Percentiles rank a stretch among this genome's conserved stretches.
Conservation (phyloP, 2,329 filamentous ascomycete species). For the Macroventuria anomochaeta region DNA sequence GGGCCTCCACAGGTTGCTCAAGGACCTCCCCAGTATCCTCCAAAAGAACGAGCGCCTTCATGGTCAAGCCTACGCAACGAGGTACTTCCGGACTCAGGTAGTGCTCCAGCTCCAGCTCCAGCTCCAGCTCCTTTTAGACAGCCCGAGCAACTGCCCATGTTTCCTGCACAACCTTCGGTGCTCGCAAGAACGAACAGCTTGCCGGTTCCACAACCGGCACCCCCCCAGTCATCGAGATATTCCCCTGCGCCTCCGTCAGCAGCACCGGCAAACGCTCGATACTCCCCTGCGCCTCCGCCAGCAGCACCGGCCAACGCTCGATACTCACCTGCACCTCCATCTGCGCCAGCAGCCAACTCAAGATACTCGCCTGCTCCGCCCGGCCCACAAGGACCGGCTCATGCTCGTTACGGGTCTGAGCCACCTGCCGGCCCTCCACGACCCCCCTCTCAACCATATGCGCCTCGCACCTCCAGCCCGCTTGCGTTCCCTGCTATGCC, state of each 20-base stretch:
- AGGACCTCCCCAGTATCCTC: slow-evolving; percentile 32
- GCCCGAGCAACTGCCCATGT: slow-evolving; percentile 51
- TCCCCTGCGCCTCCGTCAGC: slow-evolving; percentile 44
- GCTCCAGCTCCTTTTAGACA: slow-evolving; percentile 45
- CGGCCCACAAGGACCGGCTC: slow-evolving; percentile 40
- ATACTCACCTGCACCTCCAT: slow-evolving; percentile 51
- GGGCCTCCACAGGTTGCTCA: slow-evolving; percentile 33
- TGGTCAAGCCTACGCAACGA: slow-evolving; percentile 48
- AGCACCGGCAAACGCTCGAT: slow-evolving; percentile 46
- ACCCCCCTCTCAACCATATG: slow-evolving; percentile 60
- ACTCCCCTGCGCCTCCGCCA: slow-evolving; percentile 50
- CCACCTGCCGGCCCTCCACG: slow-evolving; percentile 39
- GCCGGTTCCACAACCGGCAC: slow-evolving; percentile 39
- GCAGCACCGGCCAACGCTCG: slow-evolving; percentile 45
- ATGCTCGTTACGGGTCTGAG: slow-evolving; percentile 50
- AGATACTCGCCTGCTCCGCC: slow-evolving; percentile 53
- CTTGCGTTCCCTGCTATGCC: slow-evolving; percentile 59
- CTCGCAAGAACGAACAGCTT: slow-evolving; percentile 41
- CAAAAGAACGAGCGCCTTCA: slow-evolving; percentile 45
- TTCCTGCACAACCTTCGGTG: slow-evolving; percentile 42
- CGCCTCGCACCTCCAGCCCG: slow-evolving; percentile 70
- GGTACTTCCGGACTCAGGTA: slow-evolving; percentile 35
- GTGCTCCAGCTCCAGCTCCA: slow-evolving; percentile 17
- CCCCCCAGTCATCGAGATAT: slow-evolving; percentile 40
- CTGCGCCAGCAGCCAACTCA: slow-evolving; percentile 40